These are phyloP conservation scores for Rhipidocladum racemiflorum DNA, from an alignment of 176 grass and related monocot genomes.

Conservation along the genomic window DNA sequence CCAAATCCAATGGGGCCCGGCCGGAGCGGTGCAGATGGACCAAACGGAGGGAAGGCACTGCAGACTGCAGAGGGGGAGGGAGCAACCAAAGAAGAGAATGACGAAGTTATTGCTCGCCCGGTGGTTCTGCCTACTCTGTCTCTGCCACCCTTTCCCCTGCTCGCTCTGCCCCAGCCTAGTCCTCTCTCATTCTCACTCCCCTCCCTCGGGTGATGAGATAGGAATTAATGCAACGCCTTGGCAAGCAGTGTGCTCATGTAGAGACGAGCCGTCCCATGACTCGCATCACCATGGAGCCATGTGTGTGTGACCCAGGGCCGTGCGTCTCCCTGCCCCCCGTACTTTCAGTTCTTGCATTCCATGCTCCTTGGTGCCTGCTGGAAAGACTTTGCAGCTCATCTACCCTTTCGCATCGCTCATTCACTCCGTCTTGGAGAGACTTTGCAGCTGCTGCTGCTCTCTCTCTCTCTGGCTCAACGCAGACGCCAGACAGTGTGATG, in stretches of 20 bases:
- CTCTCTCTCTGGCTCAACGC: background rate
- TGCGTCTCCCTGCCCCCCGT: background rate
- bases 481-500: background rate
- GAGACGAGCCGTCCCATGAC: slow-evolving; percentile 39
- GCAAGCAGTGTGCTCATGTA: background rate
- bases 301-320: background rate
- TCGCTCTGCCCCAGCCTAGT: background rate
- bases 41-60: slow-evolving; percentile 37
- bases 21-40: slow-evolving; percentile 19
- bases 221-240: slow-evolving; percentile 35
- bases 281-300: background rate
- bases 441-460: background rate
- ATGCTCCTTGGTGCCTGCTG: background rate
- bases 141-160: background rate
- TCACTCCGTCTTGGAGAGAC: slow-evolving; percentile 4
- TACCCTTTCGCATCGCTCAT: background rate
- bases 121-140: slow-evolving; percentile 24
- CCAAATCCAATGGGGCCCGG: background rate
- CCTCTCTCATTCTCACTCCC: background rate
- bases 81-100: slow-evolving; percentile 3
- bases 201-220: slow-evolving; percentile 42
- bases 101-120: slow-evolving; percentile 39
- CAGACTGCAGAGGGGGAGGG: background rate
- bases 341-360: slow-evolving; percentile 29
- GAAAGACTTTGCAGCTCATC: background rate